Conservation (phyloP, 2,329 filamentous ascomycete species). For the Fusarium subtropicale region DNA sequence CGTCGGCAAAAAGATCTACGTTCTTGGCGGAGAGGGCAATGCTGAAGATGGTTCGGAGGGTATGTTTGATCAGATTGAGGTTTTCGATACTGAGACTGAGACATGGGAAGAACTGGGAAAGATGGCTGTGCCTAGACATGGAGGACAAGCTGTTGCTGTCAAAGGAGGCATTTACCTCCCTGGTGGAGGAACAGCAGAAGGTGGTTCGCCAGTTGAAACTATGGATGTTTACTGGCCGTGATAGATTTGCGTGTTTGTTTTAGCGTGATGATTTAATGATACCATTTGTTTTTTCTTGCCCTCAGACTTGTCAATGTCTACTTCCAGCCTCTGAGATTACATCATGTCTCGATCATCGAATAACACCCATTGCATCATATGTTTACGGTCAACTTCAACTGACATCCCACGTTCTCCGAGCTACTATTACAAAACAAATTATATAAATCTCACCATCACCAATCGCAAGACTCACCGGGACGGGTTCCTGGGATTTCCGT, state of each 20-base stretch:
- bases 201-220: constrained; percentile 30
- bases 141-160: constrained; percentile 48
- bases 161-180: constrained; percentile 50
- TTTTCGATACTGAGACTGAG: constrained; percentile 47
- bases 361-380: too few species aligned
- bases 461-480: background rate
- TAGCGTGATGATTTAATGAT: constrained; percentile 4
- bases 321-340: too few species aligned
- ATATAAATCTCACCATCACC: background rate
- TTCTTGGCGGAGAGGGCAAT: constrained; percentile 55
- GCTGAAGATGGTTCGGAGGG: constrained; percentile 19
- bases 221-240: constrained; percentile 35
- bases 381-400: background rate
- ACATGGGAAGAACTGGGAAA: constrained; percentile 44
- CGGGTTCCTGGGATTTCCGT: background rate
- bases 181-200: constrained; percentile 48
- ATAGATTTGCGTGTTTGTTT: background rate
- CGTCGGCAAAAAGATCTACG: constrained; percentile 48
- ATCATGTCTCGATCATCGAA: background rate
- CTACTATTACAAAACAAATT: background rate
- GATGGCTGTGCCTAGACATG: constrained; percentile 53
- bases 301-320: background rate
- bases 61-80: constrained; percentile 49
- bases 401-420: background rate
- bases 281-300: background rate